Evolutionary conservation across 768 basidiomycete species (phyloP).

Genomic region (Harrya chromipes): DNA sequence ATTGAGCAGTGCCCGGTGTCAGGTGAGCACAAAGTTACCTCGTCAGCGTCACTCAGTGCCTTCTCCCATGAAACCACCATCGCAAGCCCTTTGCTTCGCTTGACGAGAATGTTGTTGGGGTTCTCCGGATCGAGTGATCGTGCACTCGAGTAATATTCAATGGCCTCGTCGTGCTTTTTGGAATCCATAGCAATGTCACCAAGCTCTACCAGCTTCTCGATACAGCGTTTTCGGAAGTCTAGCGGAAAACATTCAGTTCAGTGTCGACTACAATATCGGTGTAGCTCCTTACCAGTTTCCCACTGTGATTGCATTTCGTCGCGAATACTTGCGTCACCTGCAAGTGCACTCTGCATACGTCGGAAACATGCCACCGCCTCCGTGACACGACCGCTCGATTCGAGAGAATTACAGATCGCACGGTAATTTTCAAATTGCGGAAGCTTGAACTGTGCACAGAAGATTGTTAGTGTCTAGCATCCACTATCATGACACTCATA

Average conservation of each 20-base stretch:
- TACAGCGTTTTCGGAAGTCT: background rate
- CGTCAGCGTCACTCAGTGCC: background rate
- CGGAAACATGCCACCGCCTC: background rate
- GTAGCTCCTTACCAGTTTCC: background rate
- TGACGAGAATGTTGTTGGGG: background rate
- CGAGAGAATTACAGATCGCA: background rate
- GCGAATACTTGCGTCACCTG: background rate
- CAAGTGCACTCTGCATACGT: background rate
- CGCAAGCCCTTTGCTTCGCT: background rate
- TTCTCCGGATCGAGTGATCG: background rate
- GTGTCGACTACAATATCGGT: too few relatives aligned
- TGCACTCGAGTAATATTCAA: background rate
- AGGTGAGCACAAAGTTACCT: too few relatives aligned
- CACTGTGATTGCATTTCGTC: background rate
- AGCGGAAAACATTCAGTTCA: too few relatives aligned
- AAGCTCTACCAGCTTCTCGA: background rate
- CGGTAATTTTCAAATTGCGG: background rate
- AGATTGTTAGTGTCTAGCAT: background rate
- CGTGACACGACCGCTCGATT: background rate
- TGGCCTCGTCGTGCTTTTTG: background rate
- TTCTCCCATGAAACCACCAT: background rate
- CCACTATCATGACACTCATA: background rate
- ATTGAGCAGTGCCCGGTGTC: too few relatives aligned
- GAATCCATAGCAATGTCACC: background rate
- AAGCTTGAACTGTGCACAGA: background rate